These are phyloP conservation scores for Yamadazyma buinensis DNA, from an alignment of 1,139 yeast species.

Conservation along the genomic window DNA sequence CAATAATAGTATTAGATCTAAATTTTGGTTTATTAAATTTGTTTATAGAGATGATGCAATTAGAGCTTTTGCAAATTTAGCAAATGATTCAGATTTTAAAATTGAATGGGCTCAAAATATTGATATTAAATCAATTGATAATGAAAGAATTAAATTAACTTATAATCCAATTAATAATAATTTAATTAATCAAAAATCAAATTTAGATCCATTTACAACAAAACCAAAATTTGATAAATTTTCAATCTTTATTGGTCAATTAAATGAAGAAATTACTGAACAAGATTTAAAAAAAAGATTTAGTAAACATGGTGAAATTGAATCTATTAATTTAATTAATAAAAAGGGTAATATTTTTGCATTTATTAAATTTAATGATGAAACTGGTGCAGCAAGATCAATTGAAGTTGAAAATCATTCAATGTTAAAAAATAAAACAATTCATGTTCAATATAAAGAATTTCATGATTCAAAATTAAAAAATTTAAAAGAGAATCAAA, in stretches of 20 bases:
- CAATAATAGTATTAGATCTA: slow-evolving; percentile 14
- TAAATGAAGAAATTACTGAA: slow-evolving; percentile 52
- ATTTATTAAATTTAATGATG: slow-evolving; percentile 60
- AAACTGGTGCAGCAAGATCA: slow-evolving; percentile 77
- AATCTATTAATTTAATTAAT: slow-evolving; percentile 49
- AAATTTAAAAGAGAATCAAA: slow-evolving; percentile 7
- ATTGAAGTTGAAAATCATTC: slow-evolving; percentile 81
- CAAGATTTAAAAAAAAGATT: slow-evolving; percentile 56
- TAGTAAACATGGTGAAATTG: slow-evolving; percentile 62
- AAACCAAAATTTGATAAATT: slow-evolving; percentile 51
- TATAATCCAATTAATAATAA: not conserved
- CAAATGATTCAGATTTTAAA: slow-evolving; percentile 48
- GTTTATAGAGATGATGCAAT: slow-evolving; percentile 89
- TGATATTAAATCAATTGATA: slow-evolving; percentile 22
- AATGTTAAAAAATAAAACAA: slow-evolving; percentile 64
- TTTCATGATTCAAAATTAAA: slow-evolving; percentile 25
- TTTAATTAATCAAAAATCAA: not conserved
- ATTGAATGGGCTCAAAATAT: slow-evolving; percentile 88
- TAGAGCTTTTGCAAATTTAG: slow-evolving; percentile 71
- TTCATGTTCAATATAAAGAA: slow-evolving; percentile 82
- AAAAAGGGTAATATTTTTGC: slow-evolving; percentile 61
- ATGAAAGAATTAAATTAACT: not conserved
- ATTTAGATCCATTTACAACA: too few relatives aligned
- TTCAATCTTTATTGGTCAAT: slow-evolving; percentile 76
- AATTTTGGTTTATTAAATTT: slow-evolving; percentile 77